Base-by-base conservation (phyloP, 2,329 filamentous ascomycete genomes). In the Fusarium sp. region DNA sequence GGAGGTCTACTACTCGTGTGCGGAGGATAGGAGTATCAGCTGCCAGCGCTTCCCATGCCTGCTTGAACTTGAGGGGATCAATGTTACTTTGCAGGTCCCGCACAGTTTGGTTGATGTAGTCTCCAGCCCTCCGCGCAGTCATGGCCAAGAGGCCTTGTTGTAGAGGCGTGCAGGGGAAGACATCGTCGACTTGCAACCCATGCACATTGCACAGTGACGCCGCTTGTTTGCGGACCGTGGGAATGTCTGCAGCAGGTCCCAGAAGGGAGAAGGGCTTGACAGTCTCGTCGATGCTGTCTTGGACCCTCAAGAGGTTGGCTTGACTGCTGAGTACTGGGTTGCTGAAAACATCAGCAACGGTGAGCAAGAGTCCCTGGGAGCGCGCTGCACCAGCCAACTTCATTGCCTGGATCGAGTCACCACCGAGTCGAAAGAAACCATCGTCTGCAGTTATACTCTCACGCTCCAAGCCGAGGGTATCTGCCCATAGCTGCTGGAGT, bases 371-470 rank as follows among this genome's bases (percentile, higher is more conserved):
- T 1, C 75, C 77, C 29, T 76, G 69, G 24, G 73, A 70, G 35
- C 80, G 70, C 3, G 78, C 77, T 25, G 75, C 74, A 13, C 79
- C 75, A 3, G 81, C 81, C 2, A 84, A 64, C 53, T 77, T 80
- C 78, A 83, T 85, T 1, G 80, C 80, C 0, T 74, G 61, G 2
- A 83, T 75, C 0, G 81, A 83, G 65, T 83, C 79, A 15, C 81
- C 81, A 6, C 81, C 81, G 0, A 81, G 75, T 0, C 73, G 73
- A 72, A 83, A 81, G 68, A 84, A 83, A 68, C 77, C 80, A 59
- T 82, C 77, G 3, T 79, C 75, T 3, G 74, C 56, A 5, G 75
- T 74, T 15, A 82, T 78, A 5, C 67, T 58, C 2, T 74, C 67
- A n/a, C 71, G 52, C 1, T 68, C 61, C 4, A 79, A 54, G 5